Evolutionary conservation across 805 yeast species (phyloP).

Genomic region (Schwanniomyces vanrijiae): DNA sequence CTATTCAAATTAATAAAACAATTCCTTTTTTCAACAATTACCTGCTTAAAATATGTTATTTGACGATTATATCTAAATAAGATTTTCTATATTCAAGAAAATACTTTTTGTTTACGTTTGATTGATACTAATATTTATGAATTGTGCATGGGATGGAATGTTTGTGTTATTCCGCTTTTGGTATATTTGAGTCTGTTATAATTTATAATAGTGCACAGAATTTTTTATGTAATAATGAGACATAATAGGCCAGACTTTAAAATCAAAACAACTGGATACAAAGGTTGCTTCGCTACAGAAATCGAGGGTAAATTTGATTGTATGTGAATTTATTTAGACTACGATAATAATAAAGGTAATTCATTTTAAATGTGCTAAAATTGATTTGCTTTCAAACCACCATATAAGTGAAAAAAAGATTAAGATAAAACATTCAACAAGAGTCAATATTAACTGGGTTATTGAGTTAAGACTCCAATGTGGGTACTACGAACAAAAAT

Average conservation of each 20-base stretch:
- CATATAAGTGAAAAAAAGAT: not conserved
- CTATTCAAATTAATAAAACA: not conserved
- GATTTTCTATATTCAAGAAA: not conserved
- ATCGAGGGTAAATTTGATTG: not conserved
- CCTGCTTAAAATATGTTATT: not conserved
- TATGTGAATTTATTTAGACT: not conserved
- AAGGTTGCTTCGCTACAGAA: not conserved
- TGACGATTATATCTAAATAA: not conserved
- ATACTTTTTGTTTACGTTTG: not conserved
- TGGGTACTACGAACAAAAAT: not conserved
- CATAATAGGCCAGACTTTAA: not conserved
- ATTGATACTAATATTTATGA: not conserved
- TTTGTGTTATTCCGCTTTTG: not conserved
- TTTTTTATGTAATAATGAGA: not conserved
- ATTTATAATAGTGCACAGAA: not conserved
- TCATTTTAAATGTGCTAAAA: not conserved
- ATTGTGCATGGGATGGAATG: constrained; percentile 1
- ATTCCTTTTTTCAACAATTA: not conserved
- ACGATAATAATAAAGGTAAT: not conserved
- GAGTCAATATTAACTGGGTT: not conserved
- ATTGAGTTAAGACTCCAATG: not conserved
- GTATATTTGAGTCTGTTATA: not conserved
- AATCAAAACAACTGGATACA: not conserved
- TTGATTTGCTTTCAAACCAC: not conserved
- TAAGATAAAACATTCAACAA: not conserved